A percentile compares a stretch with the other conserved stretches of the same genome.
Conservation (phyloP, 2,329 filamentous ascomycete genomes). For the Zasmidium angulare region DNA sequence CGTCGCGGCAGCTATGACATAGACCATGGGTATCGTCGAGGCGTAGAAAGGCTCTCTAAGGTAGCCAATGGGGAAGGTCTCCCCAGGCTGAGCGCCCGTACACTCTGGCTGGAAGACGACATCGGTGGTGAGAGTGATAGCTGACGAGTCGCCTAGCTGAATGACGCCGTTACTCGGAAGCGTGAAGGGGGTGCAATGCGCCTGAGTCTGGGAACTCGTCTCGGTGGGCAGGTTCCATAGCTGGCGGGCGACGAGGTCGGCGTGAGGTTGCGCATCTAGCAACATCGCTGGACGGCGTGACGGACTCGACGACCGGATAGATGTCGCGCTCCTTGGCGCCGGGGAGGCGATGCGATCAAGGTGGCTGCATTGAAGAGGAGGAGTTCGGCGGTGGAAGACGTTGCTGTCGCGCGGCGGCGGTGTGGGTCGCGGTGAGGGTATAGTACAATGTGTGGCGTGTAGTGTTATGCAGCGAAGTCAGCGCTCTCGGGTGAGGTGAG, state of each 20-base stretch:
- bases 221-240: conserved; percentile 33
- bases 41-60: conserved; percentile 87
- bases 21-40: conserved; percentile 88
- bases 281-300: conserved; percentile 14
- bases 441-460: neutral
- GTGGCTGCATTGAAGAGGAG: conserved; percentile 19
- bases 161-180: conserved; percentile 60
- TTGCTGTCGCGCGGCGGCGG: neutral
- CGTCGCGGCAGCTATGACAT: conserved; percentile 87
- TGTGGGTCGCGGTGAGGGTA: neutral
- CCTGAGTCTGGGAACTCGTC: conserved; percentile 15
- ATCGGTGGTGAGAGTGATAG: conserved; percentile 59
- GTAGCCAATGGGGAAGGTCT: conserved; percentile 59
- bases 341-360: conserved; percentile 14
- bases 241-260: conserved; percentile 26
- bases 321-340: conserved; percentile 16
- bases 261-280: conserved; percentile 13
- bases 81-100: conserved; percentile 43
- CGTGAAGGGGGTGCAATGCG: conserved; percentile 62
- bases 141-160: conserved; percentile 52
- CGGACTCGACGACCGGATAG: conserved; percentile 13
- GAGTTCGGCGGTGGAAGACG: neutral
- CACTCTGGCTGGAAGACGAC: conserved; percentile 62
- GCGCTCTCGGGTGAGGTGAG: neutral
- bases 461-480: neutral